Evolutionary conservation across 345 rosid species (phyloP), one percentile per base, ranked within the genome.

Genomic region (Noccaea bulbosa): DNA sequence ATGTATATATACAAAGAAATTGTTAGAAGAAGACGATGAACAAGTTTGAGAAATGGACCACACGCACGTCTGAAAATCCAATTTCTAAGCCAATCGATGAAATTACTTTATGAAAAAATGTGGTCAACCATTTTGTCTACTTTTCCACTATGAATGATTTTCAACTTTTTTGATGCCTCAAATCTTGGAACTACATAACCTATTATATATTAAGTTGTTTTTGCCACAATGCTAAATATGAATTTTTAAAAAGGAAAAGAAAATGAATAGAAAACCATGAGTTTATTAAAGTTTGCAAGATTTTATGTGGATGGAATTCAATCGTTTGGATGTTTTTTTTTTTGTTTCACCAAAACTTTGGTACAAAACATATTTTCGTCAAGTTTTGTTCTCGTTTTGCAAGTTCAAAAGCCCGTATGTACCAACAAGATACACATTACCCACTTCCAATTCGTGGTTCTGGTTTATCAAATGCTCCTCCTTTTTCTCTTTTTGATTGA

Each of bases 1-100:
- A 30, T 27, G 11, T 17, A 44, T 27, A 44, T 27, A 27, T 27
- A 4, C 30, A 27, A 3, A 16, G 71, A 65, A 73, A 44, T 73
- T 65, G 77, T 65, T 32, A 64, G 59, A 37, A 72, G 61, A 55
- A 55, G 71, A 72, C 65, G 65, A 72, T 15, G 58, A 9, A 72
- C 59, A 56, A 38, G 65, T 38, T 72, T 48, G 41, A 10, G 52
- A 39, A 48, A 11, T 39, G 77, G 77, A 65, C 53, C 77, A 73
- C 77, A 73, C 54, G 58, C 71, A 73, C 54, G 58, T 15, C 6
- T 11, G 35, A 47, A 54, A 55, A 72, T 46, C 70, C 43, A 46
- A 38, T 37, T 5, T 48, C n/a, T 27, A 37, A 66, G 20, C 70
- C 62, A 62, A 52, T 45, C 47, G 15, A 52, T 62, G 16, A 5